Evolutionary conservation across 768 basidiomycete genomes (phyloP), one percentile per base, ranked within the genome.

Genomic region (Phylloporus rhodoxanthus): DNA sequence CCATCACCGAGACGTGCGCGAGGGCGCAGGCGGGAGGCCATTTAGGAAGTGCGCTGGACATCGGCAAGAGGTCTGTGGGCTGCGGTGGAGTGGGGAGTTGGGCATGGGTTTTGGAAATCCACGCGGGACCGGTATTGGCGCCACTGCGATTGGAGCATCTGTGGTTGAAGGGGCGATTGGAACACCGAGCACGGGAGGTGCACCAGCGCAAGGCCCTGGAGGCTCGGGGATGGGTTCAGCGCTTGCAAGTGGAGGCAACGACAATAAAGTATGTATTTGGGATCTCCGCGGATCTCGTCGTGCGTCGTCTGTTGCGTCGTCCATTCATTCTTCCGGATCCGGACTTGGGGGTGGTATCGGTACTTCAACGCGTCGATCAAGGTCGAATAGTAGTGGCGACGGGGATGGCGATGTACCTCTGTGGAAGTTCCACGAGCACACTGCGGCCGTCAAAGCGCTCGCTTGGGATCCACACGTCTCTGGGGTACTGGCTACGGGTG

Each of bases 251-350:
- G 95, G 95, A 2, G 95, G 95, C 0, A 99, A 99, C 65, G 95
- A 99, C 69, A 99, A 99, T 71, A 97, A 97, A 71, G 89, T 99
- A 15, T 92, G 91, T 59, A 92, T 99, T 46, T 99, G 94, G 91
- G 93, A 97, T 63, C 70, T 91, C 47, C 76, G 88, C 48, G 87
- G 85, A 8, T 78, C 80, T 6, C 73, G 74, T 57, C 67, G 64
- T 47, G 63, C 63, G 3, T 65, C 64, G 10, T 58, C 61, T 2
- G 48, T 55, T 10, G 62, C 61, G 2, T 55, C 64, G 8, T 66
- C 61, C 20, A 50, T 59, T 1, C 58, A 62, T 32, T 55, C 60
- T 33, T 56, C 59, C 15, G 67, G 66, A 11, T 63, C 60, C 8
- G 67, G 63, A 13, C 68, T 61, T 13, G 66, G 64, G 2, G 64